These are phyloP conservation scores for Hericium coralloides DNA, from an alignment of 768 basidiomycete species.

Conservation along the genomic window DNA sequence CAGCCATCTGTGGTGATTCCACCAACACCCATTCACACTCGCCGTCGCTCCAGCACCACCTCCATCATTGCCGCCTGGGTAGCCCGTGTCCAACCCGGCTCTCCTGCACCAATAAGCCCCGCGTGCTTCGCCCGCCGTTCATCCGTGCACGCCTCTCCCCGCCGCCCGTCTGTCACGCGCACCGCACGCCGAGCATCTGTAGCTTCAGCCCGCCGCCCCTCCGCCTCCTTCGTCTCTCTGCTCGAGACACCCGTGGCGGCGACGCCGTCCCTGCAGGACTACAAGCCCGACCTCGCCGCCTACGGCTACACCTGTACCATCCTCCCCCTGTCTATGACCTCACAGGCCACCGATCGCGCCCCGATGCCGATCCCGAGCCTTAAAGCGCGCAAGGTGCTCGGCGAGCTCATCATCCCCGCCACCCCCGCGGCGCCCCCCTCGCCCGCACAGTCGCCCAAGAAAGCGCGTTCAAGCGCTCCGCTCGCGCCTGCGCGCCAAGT, in stretches of 20 bases:
- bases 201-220: constrained; percentile 29
- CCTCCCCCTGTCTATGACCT: constrained; percentile 32
- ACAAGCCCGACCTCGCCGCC: constrained; percentile 43
- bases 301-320: constrained; percentile 55
- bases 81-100: constrained; percentile 57
- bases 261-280: constrained; percentile 39
- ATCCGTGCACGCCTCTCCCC: constrained; percentile 18
- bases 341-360: neutral
- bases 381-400: neutral
- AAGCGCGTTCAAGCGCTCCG: constrained; percentile 34
- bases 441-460: constrained; percentile 12
- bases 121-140: constrained; percentile 13
- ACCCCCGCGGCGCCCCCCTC: constrained; percentile 27
- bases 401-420: constrained; percentile 31
- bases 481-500: constrained; percentile 29
- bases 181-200: constrained; percentile 26
- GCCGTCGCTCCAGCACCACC: constrained; percentile 37
- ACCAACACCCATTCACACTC: constrained; percentile 1
- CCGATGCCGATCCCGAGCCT: neutral
- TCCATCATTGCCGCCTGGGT: constrained; percentile 54
- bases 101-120: constrained; percentile 38
- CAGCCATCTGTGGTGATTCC: neutral
- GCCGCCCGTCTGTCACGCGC: constrained; percentile 21
- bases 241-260: constrained; percentile 32
- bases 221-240: constrained; percentile 41